phyloP scores from a whole-genome alignment of 345 rosid genomes.

The Conringia planisiliqua region DNA sequence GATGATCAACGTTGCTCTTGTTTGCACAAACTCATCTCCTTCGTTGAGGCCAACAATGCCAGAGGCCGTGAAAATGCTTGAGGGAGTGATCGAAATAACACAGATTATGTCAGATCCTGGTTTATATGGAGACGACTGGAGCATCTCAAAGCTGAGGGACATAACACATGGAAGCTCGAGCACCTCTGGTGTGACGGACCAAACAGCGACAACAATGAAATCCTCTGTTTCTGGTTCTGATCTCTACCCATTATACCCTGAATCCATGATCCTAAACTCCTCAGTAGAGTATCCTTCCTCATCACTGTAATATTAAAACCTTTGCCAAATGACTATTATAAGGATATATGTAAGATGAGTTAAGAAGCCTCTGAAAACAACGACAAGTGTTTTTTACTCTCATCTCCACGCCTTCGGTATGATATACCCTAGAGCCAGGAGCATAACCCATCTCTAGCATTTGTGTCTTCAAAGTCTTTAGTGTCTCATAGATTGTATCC shows the following conservation, averaged over 20 bases:
- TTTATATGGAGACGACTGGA: constrained; percentile 28
- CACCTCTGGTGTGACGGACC: not conserved
- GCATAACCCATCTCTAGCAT: too few species aligned
- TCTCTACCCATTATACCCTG: constrained; percentile 23
- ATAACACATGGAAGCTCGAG: constrained; percentile 6
- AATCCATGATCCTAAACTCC: not conserved
- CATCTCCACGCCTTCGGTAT: too few species aligned
- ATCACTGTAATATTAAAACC: not conserved
- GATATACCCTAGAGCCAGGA: too few species aligned
- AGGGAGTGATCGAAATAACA: constrained; percentile 25
- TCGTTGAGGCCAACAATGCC: constrained; percentile 45
- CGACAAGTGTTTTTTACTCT: too few species aligned
- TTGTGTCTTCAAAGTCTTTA: too few species aligned
- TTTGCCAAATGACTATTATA: not conserved
- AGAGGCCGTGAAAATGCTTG: constrained; percentile 39
- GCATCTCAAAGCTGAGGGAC: constrained; percentile 33
- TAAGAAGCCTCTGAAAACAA: too few species aligned
- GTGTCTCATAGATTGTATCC: too few species aligned
- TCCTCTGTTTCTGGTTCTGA: constrained; percentile 11
- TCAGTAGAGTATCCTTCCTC: not conserved
- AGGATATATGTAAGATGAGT: too few species aligned
- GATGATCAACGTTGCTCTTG: constrained; percentile 41
- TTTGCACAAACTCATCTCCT: constrained; percentile 44
- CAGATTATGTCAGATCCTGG: constrained; percentile 23
- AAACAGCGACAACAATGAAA: not conserved